phyloP scores from a whole-genome alignment of 306 rosid species.

The Casuarina glauca region DNA sequence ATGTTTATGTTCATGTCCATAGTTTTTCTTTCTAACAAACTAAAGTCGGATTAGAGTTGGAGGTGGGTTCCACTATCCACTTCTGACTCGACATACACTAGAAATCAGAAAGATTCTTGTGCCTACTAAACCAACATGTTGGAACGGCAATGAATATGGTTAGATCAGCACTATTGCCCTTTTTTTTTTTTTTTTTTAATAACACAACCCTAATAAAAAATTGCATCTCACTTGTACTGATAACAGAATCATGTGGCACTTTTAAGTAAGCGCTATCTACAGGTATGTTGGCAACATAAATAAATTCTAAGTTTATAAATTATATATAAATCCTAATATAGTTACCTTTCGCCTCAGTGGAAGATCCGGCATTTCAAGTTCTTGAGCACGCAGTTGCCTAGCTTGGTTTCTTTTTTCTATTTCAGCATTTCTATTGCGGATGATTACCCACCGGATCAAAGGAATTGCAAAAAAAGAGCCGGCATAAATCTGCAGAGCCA shows the following conservation, averaged over 20 bases:
- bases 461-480: conserved; percentile 99
- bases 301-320: neutral
- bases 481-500: conserved; percentile 79
- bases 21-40: too few relatives aligned
- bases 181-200: too few relatives aligned
- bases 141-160: too few relatives aligned
- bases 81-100: too few relatives aligned
- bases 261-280: neutral
- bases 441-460: conserved; percentile 75
- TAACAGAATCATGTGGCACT: neutral
- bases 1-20: too few relatives aligned
- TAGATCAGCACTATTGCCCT: too few relatives aligned
- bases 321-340: conserved; percentile 7
- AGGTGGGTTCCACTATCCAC: too few relatives aligned
- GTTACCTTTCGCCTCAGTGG: conserved; percentile 86
- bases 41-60: too few relatives aligned
- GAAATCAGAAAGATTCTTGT: too few relatives aligned
- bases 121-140: too few relatives aligned
- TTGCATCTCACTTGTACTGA: neutral
- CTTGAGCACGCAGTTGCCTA: conserved; percentile 64
- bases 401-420: conserved; percentile 84
- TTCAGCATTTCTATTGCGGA: conserved; percentile 59
- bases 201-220: neutral
- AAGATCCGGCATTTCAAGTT: conserved; percentile 78
- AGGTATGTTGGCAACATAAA: conserved; percentile 6